phyloP scores from a whole-genome alignment of 331 rosid genomes.

The Ulmus americana region DNA sequence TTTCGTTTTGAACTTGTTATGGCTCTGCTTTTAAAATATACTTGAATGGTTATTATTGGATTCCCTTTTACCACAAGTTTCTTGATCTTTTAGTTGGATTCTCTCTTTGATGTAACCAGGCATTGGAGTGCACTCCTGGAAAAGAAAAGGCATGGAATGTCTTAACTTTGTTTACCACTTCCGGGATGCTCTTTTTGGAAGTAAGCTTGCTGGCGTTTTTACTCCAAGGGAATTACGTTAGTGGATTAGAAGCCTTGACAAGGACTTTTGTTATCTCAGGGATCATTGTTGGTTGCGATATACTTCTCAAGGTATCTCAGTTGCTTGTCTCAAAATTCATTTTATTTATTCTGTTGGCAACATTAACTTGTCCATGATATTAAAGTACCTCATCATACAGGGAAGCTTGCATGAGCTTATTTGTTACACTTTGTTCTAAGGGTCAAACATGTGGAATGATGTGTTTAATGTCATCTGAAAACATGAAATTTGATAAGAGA shows the following conservation, averaged over 20 bases:
- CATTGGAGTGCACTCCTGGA: conserved; percentile 80
- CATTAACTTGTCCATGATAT: neutral
- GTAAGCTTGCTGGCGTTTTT: conserved; percentile 91
- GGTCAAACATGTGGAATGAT: too few species aligned
- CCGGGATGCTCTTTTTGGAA: conserved; percentile 94
- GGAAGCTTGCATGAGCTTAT: too few species aligned
- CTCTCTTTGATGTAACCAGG: conserved; percentile 32
- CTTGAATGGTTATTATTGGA: neutral
- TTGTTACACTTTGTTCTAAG: too few species aligned
- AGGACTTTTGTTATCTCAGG: conserved; percentile 75
- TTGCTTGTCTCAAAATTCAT: conserved; percentile 1
- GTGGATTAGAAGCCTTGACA: conserved; percentile 70
- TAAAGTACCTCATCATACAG: neutral
- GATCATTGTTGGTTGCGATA: conserved; percentile 66
- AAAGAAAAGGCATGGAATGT: conserved; percentile 67
- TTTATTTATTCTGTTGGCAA: neutral
- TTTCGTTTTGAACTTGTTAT: neutral
- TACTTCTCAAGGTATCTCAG: conserved; percentile 63
- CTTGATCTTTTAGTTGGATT: conserved; percentile 17
- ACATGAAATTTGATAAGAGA: too few species aligned
- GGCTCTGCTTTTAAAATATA: neutral
- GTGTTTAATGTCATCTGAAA: too few species aligned
- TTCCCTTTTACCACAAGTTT: neutral
- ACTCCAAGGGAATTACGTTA: conserved; percentile 70
- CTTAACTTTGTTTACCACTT: conserved; percentile 67